phyloP scores from a whole-genome alignment of 139 green algal species.

The Asterochloris sp. region DNA sequence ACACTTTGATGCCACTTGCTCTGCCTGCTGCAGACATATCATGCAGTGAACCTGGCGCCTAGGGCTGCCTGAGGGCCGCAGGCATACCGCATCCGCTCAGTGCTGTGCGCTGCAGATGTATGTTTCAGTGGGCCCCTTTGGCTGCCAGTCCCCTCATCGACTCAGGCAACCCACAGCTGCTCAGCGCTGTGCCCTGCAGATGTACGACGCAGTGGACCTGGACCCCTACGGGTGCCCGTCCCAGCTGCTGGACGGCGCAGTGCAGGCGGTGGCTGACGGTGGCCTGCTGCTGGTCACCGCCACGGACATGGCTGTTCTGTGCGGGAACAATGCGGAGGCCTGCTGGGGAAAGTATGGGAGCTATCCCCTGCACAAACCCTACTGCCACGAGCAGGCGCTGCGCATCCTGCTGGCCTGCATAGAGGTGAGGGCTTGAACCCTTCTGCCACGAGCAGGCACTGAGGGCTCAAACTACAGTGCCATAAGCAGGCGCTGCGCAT shows the following conservation, averaged over 20 bases:
- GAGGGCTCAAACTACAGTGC: constrained; percentile 84
- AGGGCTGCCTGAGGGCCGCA: too few species aligned
- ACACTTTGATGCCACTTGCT: too few species aligned
- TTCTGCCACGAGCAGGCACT: too few species aligned
- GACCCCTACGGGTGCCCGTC: constrained; percentile 95
- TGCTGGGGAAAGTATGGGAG: constrained; percentile 94
- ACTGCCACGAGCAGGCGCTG: constrained; percentile 94
- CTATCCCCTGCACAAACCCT: constrained; percentile 87
- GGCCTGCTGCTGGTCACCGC: constrained; percentile 93
- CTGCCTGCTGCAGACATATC: too few species aligned
- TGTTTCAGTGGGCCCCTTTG: constrained; percentile 89
- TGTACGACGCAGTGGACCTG: constrained; percentile 92
- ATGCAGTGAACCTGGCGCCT: too few species aligned
- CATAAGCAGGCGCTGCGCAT: constrained; percentile 95
- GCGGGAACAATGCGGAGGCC: constrained; percentile 89
- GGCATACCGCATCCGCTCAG: too few species aligned
- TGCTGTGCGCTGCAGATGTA: constrained; percentile 44
- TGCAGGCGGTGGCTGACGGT: constrained; percentile 89
- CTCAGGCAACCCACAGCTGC: too few species aligned
- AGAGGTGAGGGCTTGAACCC: constrained; percentile 43
- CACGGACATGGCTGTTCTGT: constrained; percentile 98
- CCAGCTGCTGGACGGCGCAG: constrained; percentile 85
- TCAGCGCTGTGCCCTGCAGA: background rate
- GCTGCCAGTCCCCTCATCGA: too few species aligned
- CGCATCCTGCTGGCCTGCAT: constrained; percentile 92